Conservation (phyloP, 2,329 filamentous ascomycete genomes). For the Tympanopsis confertula region DNA sequence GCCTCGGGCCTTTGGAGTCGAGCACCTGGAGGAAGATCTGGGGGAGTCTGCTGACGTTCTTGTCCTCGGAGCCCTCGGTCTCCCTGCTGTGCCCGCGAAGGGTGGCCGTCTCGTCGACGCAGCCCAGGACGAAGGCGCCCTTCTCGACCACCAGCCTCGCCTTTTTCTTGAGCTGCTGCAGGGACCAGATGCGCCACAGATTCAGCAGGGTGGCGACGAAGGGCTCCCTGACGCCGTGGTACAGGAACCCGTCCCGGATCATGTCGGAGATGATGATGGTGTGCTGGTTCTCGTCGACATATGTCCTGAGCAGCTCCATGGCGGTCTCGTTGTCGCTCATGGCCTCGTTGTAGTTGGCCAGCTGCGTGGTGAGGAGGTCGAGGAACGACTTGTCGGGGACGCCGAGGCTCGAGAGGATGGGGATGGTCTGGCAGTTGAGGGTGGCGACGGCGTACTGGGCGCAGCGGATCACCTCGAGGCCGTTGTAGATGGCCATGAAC, state of each 20-base stretch:
- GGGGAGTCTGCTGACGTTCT: slow-evolving; percentile 46
- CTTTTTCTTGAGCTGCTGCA: slow-evolving; percentile 87
- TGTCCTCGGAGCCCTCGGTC: slow-evolving; percentile 22
- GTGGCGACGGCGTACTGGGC: slow-evolving; percentile 67
- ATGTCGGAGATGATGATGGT: slow-evolving; percentile 66
- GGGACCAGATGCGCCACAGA: slow-evolving; percentile 79
- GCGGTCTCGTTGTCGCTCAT: slow-evolving; percentile 57
- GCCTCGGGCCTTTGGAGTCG: slow-evolving; percentile 35
- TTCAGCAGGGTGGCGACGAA: slow-evolving; percentile 70
- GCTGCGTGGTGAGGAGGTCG: slow-evolving; percentile 53
- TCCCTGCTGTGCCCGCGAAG: slow-evolving; percentile 59
- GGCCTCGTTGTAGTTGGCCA: slow-evolving; percentile 57
- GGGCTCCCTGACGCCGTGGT: slow-evolving; percentile 50
- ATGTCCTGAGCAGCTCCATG: slow-evolving; percentile 55
- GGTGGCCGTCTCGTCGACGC: slow-evolving; percentile 71
- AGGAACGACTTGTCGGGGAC: slow-evolving; percentile 58
- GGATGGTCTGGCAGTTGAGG: slow-evolving; percentile 81
- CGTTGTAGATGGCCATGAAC: slow-evolving; percentile 60
- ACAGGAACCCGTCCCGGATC: slow-evolving; percentile 71
- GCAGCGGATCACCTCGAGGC: slow-evolving; percentile 74
- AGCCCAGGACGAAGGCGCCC: slow-evolving; percentile 79
- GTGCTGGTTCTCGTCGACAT: slow-evolving; percentile 75
- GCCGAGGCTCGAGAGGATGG: slow-evolving; percentile 69
- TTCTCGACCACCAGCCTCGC: slow-evolving; percentile 72
- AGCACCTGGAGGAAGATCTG: slow-evolving; percentile 84